Evolutionary conservation across 2,329 filamentous ascomycete species (phyloP), one percentile per base, ranked within the genome.

Genomic region (Curvularia eragrostidis): DNA sequence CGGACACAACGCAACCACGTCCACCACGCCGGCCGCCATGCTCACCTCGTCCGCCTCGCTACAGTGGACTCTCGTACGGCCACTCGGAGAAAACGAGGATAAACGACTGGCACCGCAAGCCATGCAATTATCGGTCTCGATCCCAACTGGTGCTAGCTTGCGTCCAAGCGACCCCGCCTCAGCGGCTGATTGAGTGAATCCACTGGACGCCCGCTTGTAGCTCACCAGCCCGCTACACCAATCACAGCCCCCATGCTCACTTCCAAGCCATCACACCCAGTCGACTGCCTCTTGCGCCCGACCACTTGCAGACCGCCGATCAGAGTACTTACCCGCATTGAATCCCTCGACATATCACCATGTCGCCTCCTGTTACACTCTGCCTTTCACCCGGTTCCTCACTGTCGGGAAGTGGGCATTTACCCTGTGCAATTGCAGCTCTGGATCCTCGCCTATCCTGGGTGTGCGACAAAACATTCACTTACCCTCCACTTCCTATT

Each of bases 121-220:
- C 48, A 30, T 48, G 54, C 56, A 62, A 48, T 44, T 53, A 52
- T 59, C 57, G 46, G 52, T 39, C 47, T 39, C 21, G 42, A 44
- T 23, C 56, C 53, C 41, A 48, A 54, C 21, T 23, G 10, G 55
- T 49, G 8, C 46, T 66, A 65, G 66, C 52, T 54, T 49, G 26
- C 48, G 51, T 54, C 46, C 39, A 50, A 21, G 53, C 60, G 60
- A 64, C 72, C 73, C 72, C 72, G 65, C 71, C 64, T 57, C 68
- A 68, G 74, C 74, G 73, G 65, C 61, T 76, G 68, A 56, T 59
- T 56, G 59, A 62, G 58, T 56, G 56, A 66, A 67, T 51, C 66
- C 43, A 71, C 69, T 76, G 71, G 73, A 68, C 69, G 68, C 66
- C 65, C 32, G 59, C 63, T 54, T 63, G 60, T 62, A 55, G 58